These are phyloP conservation scores for Talaromyces sp. DNA, from an alignment of 2,329 filamentous ascomycete species.

Conservation along the genomic window DNA sequence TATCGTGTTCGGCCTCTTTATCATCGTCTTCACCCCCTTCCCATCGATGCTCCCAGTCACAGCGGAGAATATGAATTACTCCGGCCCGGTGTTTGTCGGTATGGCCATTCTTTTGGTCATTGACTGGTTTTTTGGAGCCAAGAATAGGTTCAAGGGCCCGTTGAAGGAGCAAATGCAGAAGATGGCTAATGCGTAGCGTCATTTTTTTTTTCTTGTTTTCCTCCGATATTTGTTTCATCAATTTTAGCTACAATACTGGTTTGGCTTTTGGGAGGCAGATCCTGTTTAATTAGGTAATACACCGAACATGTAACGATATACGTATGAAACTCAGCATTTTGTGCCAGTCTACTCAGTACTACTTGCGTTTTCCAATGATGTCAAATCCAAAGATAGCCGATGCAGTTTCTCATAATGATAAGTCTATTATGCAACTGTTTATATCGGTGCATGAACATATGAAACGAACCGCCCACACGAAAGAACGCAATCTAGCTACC, in stretches of 20 bases:
- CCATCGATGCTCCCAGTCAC: constrained; percentile 29
- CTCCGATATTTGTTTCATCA: background rate
- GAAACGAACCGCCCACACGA: background rate
- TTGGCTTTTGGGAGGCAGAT: background rate
- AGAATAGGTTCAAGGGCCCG: constrained; percentile 12
- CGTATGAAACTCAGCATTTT: background rate
- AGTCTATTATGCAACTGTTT: background rate
- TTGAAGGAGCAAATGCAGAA: constrained; percentile 14
- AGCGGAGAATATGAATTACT: constrained; percentile 39
- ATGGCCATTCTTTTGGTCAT: constrained; percentile 19
- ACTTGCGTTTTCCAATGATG: too few relatives aligned
- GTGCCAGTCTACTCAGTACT: background rate
- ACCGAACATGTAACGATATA: background rate
- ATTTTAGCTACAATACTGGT: background rate
- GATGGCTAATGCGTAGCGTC: background rate
- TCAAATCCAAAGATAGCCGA: background rate
- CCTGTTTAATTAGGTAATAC: background rate
- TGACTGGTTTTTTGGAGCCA: constrained; percentile 16
- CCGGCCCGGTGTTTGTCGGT: constrained; percentile 31
- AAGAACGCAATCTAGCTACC: background rate
- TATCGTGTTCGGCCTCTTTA: constrained; percentile 31
- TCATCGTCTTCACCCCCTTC: constrained; percentile 33
- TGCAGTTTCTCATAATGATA: background rate
- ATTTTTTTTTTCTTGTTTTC: background rate
- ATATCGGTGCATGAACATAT: background rate